phyloP scores from a whole-genome alignment of 1,139 yeast genomes.

The Debaryomyces sp. region DNA sequence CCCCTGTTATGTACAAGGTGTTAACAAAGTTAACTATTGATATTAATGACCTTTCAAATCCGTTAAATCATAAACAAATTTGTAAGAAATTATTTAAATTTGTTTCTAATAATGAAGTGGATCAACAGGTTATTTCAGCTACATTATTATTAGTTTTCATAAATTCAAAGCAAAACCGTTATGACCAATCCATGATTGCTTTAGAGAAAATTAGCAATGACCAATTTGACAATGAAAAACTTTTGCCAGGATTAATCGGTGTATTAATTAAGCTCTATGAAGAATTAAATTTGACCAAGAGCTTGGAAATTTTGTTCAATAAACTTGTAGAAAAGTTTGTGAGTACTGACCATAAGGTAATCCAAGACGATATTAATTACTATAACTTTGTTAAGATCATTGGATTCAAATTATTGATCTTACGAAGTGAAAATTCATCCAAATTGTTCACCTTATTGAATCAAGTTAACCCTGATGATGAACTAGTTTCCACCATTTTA shows the following conservation, averaged over 20 bases:
- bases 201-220: slow-evolving; percentile 38
- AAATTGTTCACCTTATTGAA: slow-evolving; percentile 36
- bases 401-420: slow-evolving; percentile 48
- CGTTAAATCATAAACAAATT: slow-evolving; percentile 16
- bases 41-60: slow-evolving; percentile 27
- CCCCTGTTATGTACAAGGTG: slow-evolving; percentile 34
- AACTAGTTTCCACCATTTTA: slow-evolving; percentile 35
- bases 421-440: slow-evolving; percentile 28
- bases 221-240: slow-evolving; percentile 19
- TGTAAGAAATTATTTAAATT: slow-evolving; percentile 32
- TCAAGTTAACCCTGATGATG: slow-evolving; percentile 30
- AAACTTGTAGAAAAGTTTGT: slow-evolving; percentile 24
- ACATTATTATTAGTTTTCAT: slow-evolving; percentile 50
- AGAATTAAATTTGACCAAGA: slow-evolving; percentile 23
- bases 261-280: slow-evolving; percentile 53
- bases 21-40: slow-evolving; percentile 33
- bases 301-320: slow-evolving; percentile 29
- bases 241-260: slow-evolving; percentile 48
- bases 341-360: slow-evolving; percentile 19
- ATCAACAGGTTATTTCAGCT: slow-evolving; percentile 31
- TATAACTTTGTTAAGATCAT: slow-evolving; percentile 48
- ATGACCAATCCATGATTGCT: slow-evolving; percentile 46
- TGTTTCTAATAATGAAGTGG: slow-evolving; percentile 14
- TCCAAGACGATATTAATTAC: slow-evolving; percentile 24
- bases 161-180: slow-evolving; percentile 38